Percentiles rank a stretch among this genome's conserved stretches.
Evolutionary conservation across 352 stramenopile genomes (phyloP).

Genomic region (Elongisporangium anandrum): DNA sequence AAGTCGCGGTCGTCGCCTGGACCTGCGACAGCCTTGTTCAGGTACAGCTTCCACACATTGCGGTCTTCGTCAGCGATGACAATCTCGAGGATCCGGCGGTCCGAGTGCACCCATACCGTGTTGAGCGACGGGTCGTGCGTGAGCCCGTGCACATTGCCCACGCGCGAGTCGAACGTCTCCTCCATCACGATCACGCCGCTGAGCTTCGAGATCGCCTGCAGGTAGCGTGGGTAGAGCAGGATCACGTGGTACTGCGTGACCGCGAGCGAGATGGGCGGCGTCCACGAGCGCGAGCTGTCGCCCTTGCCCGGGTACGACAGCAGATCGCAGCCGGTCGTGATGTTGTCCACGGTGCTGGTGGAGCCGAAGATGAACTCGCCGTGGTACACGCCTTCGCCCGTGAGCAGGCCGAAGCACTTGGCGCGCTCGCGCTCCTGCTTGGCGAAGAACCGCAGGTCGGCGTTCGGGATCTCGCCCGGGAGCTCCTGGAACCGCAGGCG

Average conservation of each 20-base stretch:
- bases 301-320: slow-evolving; percentile 67
- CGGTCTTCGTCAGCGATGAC: slow-evolving; percentile 86
- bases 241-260: slow-evolving; percentile 93
- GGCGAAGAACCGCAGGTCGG: slow-evolving; percentile 74
- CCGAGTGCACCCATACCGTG: slow-evolving; percentile 81
- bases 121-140: slow-evolving; percentile 74
- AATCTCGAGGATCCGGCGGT: slow-evolving; percentile 74
- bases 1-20: slow-evolving; percentile 81
- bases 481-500: slow-evolving; percentile 88
- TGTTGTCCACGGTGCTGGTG: slow-evolving; percentile 73
- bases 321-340: slow-evolving; percentile 70
- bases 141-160: slow-evolving; percentile 65
- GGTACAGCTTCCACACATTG: slow-evolving; percentile 90
- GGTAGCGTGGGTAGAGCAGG: slow-evolving; percentile 72
- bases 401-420: slow-evolving; percentile 89
- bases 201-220: slow-evolving; percentile 87
- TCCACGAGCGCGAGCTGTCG: slow-evolving; percentile 48
- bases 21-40: slow-evolving; percentile 82
- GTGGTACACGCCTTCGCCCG: slow-evolving; percentile 88
- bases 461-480: slow-evolving; percentile 76
- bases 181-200: slow-evolving; percentile 85
- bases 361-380: slow-evolving; percentile 78
- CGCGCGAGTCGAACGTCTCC: slow-evolving; percentile 71
- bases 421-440: slow-evolving; percentile 77
- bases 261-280: slow-evolving; percentile 74